These are phyloP conservation scores for Wickerhamomyces kurtzmanii DNA, from an alignment of 805 yeast species.

Conservation along the genomic window DNA sequence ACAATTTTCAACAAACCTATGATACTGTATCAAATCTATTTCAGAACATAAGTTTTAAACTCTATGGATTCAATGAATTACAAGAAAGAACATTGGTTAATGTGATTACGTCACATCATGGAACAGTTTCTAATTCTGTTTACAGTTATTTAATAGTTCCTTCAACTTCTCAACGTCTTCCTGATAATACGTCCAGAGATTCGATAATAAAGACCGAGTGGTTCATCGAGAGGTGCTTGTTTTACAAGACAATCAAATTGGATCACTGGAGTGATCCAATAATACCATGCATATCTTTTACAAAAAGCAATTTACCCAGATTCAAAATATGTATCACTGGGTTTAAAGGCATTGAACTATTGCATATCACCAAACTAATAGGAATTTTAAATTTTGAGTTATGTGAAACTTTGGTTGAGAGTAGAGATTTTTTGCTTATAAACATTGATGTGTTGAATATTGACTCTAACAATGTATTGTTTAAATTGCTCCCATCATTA, in stretches of 20 bases:
- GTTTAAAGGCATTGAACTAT: slow-evolving; percentile 64
- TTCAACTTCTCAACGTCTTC: slow-evolving; percentile 13
- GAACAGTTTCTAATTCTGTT: slow-evolving; percentile 15
- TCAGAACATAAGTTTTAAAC: slow-evolving; percentile 27
- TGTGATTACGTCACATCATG: slow-evolving; percentile 37
- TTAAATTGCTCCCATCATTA: slow-evolving; percentile 25
- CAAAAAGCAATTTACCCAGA: slow-evolving; percentile 9
- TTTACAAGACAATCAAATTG: slow-evolving; percentile 33
- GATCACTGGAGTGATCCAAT: slow-evolving; percentile 64
- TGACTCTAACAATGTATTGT: slow-evolving; percentile 24
- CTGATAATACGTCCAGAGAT: neutral
- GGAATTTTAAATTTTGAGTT: slow-evolving; percentile 40
- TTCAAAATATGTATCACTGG: slow-evolving; percentile 48
- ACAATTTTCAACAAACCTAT: too few relatives aligned
- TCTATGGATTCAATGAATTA: slow-evolving; percentile 28
- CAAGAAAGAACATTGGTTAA: slow-evolving; percentile 27
- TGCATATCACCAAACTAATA: slow-evolving; percentile 62
- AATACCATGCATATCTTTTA: slow-evolving; percentile 7
- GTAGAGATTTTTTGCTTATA: slow-evolving; percentile 47
- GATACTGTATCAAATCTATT: slow-evolving; percentile 22
- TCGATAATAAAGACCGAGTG: slow-evolving; percentile 47
- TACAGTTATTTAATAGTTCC: neutral
- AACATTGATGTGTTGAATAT: slow-evolving; percentile 38
- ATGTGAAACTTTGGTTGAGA: slow-evolving; percentile 35
- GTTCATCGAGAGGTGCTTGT: slow-evolving; percentile 68